Conservation (phyloP, 345 rosid genomes). For the Hevea brasiliensis region DNA sequence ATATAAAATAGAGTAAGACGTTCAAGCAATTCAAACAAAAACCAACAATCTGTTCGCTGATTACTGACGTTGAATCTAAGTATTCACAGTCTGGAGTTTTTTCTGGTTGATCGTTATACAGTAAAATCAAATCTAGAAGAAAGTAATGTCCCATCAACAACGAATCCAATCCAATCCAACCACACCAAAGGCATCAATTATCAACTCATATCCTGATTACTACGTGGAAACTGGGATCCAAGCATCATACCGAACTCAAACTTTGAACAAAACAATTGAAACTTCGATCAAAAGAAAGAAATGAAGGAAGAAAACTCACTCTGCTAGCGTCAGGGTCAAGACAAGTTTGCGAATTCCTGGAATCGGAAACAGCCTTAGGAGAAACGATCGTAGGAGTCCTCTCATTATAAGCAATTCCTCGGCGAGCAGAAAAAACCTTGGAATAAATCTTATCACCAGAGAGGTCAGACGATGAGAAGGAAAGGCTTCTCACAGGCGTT, state of each 20-base stretch:
- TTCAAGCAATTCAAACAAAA: too few species aligned
- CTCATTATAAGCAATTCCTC: conserved; percentile 4
- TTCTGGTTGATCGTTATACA: background rate
- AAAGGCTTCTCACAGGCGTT: conserved; percentile 25
- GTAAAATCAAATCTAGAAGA: background rate
- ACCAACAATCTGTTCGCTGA: too few species aligned
- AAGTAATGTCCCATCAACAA: background rate
- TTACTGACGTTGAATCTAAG: too few species aligned
- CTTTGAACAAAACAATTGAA: background rate
- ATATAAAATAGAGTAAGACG: too few species aligned
- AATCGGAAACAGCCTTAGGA: conserved; percentile 90
- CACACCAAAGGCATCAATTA: background rate
- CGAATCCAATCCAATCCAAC: background rate
- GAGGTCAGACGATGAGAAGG: conserved; percentile 55
- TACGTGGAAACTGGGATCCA: background rate
- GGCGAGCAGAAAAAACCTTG: conserved; percentile 13
- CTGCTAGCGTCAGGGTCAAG: conserved; percentile 98
- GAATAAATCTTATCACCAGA: conserved; percentile 45
- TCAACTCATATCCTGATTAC: background rate
- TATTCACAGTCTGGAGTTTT: background rate
- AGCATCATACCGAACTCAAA: background rate
- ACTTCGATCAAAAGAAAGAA: background rate
- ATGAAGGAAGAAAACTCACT: conserved; percentile 39
- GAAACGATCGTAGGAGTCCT: conserved; percentile 52
- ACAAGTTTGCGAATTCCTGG: conserved; percentile 83